These are phyloP conservation scores for Bryoerythrophyllum caledonicum DNA, from an alignment of 225 moss, liverwort and hornwort genomes.

Conservation along the genomic window DNA sequence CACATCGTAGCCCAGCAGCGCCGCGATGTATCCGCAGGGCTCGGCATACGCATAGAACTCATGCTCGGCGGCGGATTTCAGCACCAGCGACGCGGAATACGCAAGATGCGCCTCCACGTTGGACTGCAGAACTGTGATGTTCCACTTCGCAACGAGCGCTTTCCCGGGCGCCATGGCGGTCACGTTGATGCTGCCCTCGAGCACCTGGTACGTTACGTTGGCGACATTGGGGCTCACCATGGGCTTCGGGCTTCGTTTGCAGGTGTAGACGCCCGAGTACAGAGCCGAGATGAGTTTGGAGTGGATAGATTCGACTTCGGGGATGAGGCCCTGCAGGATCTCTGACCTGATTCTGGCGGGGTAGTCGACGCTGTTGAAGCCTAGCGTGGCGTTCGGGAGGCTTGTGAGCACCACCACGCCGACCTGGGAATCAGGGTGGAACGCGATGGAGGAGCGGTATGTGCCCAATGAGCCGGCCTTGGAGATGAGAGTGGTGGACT, in stretches of 20 bases:
- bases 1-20: not conserved
- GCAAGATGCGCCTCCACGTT: not conserved
- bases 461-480: not conserved
- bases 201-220: slow-evolving; percentile 5
- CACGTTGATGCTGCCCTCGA: slow-evolving; percentile 4
- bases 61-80: not conserved
- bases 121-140: not conserved
- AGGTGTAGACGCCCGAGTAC: slow-evolving; percentile 14
- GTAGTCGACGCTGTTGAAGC: too few relatives aligned
- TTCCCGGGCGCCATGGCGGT: not conserved
- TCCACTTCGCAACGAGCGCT: not conserved
- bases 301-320: slow-evolving; percentile 11
- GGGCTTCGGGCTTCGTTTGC: not conserved
- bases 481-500: not conserved
- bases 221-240: not conserved
- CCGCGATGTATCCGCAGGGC: not conserved
- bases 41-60: not conserved
- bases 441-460: slow-evolving; percentile 4
- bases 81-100: not conserved
- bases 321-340: not conserved
- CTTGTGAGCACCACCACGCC: not conserved
- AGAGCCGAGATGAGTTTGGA: slow-evolving; percentile 4
- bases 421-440: slow-evolving; percentile 7
- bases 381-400: too few relatives aligned
- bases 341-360: not conserved